phyloP scores from a whole-genome alignment of 192 early-diverging fungal species.

The Coemansia javaensis region DNA sequence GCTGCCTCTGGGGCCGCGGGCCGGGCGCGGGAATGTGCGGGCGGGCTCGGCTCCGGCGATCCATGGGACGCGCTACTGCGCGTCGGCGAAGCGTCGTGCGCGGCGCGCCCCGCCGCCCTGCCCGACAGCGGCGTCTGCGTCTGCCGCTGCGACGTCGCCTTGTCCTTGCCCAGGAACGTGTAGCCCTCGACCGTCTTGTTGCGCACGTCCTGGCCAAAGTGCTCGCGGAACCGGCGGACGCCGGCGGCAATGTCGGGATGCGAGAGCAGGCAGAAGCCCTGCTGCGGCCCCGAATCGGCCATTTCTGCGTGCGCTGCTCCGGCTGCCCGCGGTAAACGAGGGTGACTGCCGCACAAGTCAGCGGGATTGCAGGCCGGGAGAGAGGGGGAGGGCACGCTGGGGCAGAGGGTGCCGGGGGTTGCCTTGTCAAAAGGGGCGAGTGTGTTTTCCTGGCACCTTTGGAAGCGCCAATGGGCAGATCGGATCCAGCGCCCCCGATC shows the following conservation, averaged over 20 bases:
- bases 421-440: too few relatives aligned
- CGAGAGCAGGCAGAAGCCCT: constrained; percentile 17
- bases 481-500: too few relatives aligned
- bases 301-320: too few relatives aligned
- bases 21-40: neutral
- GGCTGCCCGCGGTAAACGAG: too few relatives aligned
- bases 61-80: constrained; percentile 11
- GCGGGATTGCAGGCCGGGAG: too few relatives aligned
- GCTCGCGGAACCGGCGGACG: constrained; percentile 30
- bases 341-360: neutral
- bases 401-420: too few relatives aligned
- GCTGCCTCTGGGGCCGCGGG: constrained; percentile 1
- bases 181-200: constrained; percentile 33
- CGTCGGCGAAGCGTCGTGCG: constrained; percentile 2
- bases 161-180: constrained; percentile 37
- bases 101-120: neutral
- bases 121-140: neutral
- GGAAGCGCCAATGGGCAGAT: too few relatives aligned
- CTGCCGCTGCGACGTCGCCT: neutral
- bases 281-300: neutral
- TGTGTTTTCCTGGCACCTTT: too few relatives aligned
- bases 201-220: constrained; percentile 36
- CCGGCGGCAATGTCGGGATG: constrained; percentile 30
- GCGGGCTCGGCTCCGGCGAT: neutral
- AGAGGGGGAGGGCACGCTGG: too few relatives aligned